Percentiles rank a stretch among this genome's conserved stretches.
Evolutionary conservation across 208 protist genomes (phyloP).

Genomic region (Leptomonas pyrrhocoris): DNA sequence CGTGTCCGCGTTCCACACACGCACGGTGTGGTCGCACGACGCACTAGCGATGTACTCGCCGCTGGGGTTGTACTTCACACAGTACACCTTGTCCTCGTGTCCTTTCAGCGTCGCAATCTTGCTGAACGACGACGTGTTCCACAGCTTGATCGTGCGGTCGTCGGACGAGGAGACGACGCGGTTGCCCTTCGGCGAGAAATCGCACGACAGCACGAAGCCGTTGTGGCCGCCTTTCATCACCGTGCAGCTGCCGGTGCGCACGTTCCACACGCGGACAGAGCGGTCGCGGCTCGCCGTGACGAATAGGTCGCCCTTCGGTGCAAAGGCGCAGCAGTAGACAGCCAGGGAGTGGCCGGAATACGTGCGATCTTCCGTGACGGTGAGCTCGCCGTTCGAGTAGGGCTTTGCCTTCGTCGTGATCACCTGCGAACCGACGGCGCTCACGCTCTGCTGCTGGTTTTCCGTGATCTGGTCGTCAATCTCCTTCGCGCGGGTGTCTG

Average conservation of each 20-base stretch:
- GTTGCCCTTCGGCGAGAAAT: constrained; percentile 88
- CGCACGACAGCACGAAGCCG: constrained; percentile 87
- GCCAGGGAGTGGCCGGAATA: constrained; percentile 70
- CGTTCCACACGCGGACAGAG: constrained; percentile 82
- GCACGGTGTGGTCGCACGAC: constrained; percentile 78
- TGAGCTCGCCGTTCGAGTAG: constrained; percentile 67
- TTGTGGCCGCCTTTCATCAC: constrained; percentile 90
- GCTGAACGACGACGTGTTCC: constrained; percentile 67
- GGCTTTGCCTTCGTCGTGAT: constrained; percentile 36
- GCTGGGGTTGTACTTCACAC: constrained; percentile 82
- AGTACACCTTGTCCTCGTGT: constrained; percentile 95
- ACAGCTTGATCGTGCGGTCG: constrained; percentile 82
- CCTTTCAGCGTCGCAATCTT: constrained; percentile 91
- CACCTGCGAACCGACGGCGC: background rate
- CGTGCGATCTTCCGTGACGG: constrained; percentile 52
- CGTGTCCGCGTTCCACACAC: constrained; percentile 84
- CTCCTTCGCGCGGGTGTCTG: constrained; percentile 27
- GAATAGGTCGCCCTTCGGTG: constrained; percentile 73
- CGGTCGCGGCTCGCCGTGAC: constrained; percentile 80
- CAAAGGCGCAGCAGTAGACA: constrained; percentile 87
- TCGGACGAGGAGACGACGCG: constrained; percentile 77
- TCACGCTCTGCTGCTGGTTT: constrained; percentile 13
- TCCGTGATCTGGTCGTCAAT: constrained; percentile 60
- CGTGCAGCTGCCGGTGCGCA: constrained; percentile 52
- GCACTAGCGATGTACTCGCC: constrained; percentile 91